A percentile compares a stretch with the other conserved stretches of the same genome.
phyloP scores from a whole-genome alignment of 345 rosid species.

The Salix udensis region DNA sequence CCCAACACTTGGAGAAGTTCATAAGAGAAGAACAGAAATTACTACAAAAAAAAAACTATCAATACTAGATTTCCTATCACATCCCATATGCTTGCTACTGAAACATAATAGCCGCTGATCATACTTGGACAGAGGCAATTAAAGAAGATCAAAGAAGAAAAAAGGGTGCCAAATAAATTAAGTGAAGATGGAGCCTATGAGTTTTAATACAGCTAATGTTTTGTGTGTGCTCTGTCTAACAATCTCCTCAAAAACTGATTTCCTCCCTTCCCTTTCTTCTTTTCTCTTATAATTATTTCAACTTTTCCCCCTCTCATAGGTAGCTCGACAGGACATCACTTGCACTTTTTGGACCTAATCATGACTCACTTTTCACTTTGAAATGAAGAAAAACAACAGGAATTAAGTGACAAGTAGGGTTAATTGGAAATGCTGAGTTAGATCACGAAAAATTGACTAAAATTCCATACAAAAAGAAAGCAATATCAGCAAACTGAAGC shows the following conservation, averaged over 20 bases:
- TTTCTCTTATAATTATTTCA: not conserved
- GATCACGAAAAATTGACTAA: not conserved
- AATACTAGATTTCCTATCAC: not conserved
- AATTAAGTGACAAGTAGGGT: not conserved
- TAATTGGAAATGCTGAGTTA: not conserved
- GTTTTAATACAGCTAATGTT: not conserved
- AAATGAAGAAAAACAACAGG: not conserved
- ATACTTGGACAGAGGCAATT: not conserved
- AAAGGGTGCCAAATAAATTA: not conserved
- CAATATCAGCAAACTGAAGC: conserved; percentile 1
- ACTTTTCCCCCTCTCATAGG: not conserved
- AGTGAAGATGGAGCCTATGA: not conserved
- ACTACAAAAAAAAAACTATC: too few species aligned
- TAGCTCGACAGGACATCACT: not conserved
- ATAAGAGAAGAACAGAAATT: too few species aligned
- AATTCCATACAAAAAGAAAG: not conserved
- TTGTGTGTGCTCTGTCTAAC: not conserved
- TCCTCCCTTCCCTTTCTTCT: not conserved
- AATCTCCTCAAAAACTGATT: not conserved
- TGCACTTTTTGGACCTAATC: not conserved
- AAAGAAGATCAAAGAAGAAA: not conserved
- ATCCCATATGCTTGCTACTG: not conserved
- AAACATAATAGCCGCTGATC: not conserved
- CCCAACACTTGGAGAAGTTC: too few species aligned
- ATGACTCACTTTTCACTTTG: not conserved